Conservation (phyloP, 495 filamentous ascomycete genomes). For the Penicillium daleae region DNA sequence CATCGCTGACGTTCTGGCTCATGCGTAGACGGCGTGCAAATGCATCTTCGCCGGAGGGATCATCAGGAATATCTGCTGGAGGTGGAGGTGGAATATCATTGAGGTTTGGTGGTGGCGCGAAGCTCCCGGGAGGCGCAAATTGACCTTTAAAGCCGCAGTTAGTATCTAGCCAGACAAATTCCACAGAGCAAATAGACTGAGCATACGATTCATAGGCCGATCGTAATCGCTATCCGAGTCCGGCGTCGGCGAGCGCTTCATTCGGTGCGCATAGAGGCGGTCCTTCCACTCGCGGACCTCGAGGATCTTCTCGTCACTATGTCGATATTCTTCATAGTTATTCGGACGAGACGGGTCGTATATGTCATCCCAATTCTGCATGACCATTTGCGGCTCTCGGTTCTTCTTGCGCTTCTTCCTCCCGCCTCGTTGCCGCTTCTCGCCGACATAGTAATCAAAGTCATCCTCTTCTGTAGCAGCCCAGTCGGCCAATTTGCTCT, state of each 20-base stretch:
- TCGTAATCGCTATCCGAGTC: slow-evolving; percentile 63
- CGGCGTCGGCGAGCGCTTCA: slow-evolving; percentile 52
- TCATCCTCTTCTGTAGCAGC: slow-evolving; percentile 76
- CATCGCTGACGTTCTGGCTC: slow-evolving; percentile 25
- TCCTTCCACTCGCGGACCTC: slow-evolving; percentile 91
- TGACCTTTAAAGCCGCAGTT: slow-evolving; percentile 49
- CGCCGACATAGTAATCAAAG: slow-evolving; percentile 60
- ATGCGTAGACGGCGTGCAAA: slow-evolving; percentile 67
- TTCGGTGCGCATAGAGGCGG: slow-evolving; percentile 75
- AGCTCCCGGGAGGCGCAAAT: slow-evolving; percentile 74
- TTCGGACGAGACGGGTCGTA: slow-evolving; percentile 88
- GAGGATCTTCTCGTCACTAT: slow-evolving; percentile 79
- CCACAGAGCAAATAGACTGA: neutral
- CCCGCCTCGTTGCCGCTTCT: slow-evolving; percentile 78
- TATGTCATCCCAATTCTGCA: slow-evolving; percentile 89
- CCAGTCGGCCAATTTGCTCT: slow-evolving; percentile 85
- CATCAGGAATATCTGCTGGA: slow-evolving; percentile 49
- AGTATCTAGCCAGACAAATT: neutral
- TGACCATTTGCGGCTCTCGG: slow-evolving; percentile 57
- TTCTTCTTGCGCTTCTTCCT: slow-evolving; percentile 87
- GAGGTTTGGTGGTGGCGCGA: slow-evolving; percentile 70
- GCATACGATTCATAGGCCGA: slow-evolving; percentile 56
- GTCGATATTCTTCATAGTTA: slow-evolving; percentile 82
- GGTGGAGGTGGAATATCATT: slow-evolving; percentile 43
- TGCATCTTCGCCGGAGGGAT: slow-evolving; percentile 70